phyloP scores from a whole-genome alignment of 108 stramenopile species.

The Cyclostephanos invisitatus region DNA sequence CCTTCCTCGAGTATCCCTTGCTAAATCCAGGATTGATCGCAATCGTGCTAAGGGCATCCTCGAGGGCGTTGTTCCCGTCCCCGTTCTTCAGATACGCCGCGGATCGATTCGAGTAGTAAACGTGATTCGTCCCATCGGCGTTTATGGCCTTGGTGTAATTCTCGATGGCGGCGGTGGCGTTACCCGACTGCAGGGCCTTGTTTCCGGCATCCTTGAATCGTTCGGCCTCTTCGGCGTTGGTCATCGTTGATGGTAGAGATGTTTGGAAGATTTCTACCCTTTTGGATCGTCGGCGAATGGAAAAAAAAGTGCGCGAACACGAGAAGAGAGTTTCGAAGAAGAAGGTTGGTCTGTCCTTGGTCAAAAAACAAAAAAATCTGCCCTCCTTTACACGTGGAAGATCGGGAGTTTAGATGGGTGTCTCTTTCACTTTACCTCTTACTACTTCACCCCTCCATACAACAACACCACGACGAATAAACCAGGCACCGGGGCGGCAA shows the following conservation, averaged over 20 bases:
- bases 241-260: constrained; percentile 21
- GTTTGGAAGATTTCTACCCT: neutral
- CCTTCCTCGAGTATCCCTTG: constrained; percentile 94
- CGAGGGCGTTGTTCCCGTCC: constrained; percentile 92
- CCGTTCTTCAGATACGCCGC: constrained; percentile 94
- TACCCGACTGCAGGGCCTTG: constrained; percentile 84
- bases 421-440: neutral
- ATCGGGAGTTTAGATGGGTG: neutral
- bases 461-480: neutral
- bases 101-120: constrained; percentile 96
- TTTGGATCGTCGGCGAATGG: no score
- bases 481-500: no score
- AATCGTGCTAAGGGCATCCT: constrained; percentile 95
- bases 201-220: constrained; percentile 46
- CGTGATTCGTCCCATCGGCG: constrained; percentile 91
- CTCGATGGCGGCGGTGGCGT: constrained; percentile 93
- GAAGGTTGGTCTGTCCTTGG: neutral
- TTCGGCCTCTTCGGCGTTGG: constrained; percentile 47
- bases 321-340: neutral
- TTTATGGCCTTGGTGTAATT: constrained; percentile 96
- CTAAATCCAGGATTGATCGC: constrained; percentile 82
- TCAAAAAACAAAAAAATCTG: no score
- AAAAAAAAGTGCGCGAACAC: neutral
- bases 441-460: neutral
- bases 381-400: neutral